phyloP scores from a whole-genome alignment of 2,329 filamentous ascomycete genomes.

The Canariomyces notabilis region DNA sequence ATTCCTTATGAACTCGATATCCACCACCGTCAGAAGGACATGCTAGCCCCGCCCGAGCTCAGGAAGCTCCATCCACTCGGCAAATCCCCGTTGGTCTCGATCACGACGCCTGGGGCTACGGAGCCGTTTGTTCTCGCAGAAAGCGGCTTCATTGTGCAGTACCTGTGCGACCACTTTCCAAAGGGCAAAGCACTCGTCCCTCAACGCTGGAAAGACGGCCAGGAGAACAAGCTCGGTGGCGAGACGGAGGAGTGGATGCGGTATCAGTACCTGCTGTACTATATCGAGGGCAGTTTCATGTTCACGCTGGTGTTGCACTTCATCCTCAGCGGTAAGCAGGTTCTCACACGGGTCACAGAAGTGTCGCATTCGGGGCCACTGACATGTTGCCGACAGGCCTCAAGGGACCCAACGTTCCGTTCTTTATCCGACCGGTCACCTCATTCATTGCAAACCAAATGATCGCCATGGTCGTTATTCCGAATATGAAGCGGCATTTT shows the following conservation, averaged over 20 bases:
- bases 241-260: conserved; percentile 58
- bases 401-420: conserved; percentile 44
- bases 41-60: conserved; percentile 69
- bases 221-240: conserved; percentile 52
- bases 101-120: conserved; percentile 42
- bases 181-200: conserved; percentile 46
- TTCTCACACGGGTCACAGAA: neutral
- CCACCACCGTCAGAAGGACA: conserved; percentile 59
- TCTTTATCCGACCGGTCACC: conserved; percentile 50
- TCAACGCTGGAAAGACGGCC: conserved; percentile 50
- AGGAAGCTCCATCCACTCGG: conserved; percentile 77
- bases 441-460: conserved; percentile 40
- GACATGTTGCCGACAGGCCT: conserved; percentile 31
- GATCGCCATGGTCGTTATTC: conserved; percentile 39
- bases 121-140: conserved; percentile 67
- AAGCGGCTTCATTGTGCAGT: conserved; percentile 75
- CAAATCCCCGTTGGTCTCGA: conserved; percentile 74
- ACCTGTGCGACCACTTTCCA: conserved; percentile 63
- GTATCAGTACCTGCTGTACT: conserved; percentile 60
- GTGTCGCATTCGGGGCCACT: neutral
- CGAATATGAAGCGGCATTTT: conserved; percentile 45
- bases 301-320: conserved; percentile 60
- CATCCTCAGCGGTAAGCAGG: conserved; percentile 46
- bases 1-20: conserved; percentile 74
- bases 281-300: conserved; percentile 81